Base-by-base conservation (phyloP, 2,329 filamentous ascomycete species). In the Teratosphaeria viscida region DNA sequence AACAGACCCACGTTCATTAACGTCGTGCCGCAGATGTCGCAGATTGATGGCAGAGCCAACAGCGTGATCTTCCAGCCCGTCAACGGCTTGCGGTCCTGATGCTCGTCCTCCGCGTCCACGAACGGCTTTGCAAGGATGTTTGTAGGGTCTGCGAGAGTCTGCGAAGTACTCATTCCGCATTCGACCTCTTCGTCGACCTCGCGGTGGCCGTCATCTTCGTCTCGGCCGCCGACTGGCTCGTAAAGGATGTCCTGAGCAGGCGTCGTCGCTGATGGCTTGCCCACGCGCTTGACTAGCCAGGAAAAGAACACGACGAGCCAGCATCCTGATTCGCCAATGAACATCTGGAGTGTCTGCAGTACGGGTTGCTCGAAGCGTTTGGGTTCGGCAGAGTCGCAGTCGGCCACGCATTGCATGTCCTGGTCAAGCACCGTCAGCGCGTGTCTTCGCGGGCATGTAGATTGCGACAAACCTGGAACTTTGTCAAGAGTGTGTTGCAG, bases 281-380 rank as follows among this genome's bases (percentile, higher is more conserved):
- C 62, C 10, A 62, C 19, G 5, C 65, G 59, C 63, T 81, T 82
- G 74, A 88, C 89, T 2, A 92, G 75, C 26, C 82, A 79, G 71
- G 88, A 85, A 56, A 82, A 69, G 26, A 87, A 85, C 52, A 97
- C 82, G 57, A 99, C 90, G 14, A 97, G 81, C 92, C 92, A 99
- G 78, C 91, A 95, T 63, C 91, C 92, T 82, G 90, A 88, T 74
- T 99, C 94, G 59, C 94, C 94, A 63, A 96, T 82, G 73, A 99
- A 99, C 94, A 99, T 99, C 74, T 97, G 94, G 1, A 90, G 79
- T 1, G 94, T 97, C 74, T 99, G 94, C 58, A 97, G 85, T 57
- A 99, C 92, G 19, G 94, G 94, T 73, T 97, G 92, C 74, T 96
- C 90, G 76, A 99, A 97, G 67, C 83, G 82, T 63, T 82, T 78